Base-by-base conservation (phyloP, 169 alveolate species). In the Eimeria zaria region DNA sequence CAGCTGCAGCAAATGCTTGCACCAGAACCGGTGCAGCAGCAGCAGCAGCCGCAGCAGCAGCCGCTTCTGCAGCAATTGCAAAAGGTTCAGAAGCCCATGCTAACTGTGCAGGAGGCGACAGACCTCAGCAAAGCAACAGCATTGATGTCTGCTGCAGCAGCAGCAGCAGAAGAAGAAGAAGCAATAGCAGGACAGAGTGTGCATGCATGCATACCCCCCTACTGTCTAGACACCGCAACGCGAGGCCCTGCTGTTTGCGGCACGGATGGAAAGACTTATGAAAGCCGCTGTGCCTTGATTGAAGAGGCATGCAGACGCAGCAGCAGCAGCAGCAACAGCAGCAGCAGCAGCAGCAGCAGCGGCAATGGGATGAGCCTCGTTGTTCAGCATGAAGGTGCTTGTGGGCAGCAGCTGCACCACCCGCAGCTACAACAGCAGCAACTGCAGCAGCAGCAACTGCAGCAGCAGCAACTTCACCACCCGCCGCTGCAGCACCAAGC, bases 1-100 rank as follows among this genome's bases (percentile, higher is more conserved):
- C 91, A 84, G 91, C 91, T 84, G 91, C 91, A 84, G 91, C 91
- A 84, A 78, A 84, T 84, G 91, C 76, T 84, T 64, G 91, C 78
- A 5, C 91, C 91, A 0, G 91, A 84, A 18, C 91, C 55, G 78
- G 74, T 6, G 91, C 76, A 53, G 91, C 91, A 84, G 74, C 91
- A 39, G 74, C 91, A 55, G 91, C 91, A 58, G 91, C 91, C 7
- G 91, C 91, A 51, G 74, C 64, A 41, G 89, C 89, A 80, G 89
- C 69, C 69, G 69, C 44, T 48, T 24, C 89, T 51, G 89, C 89
- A 80, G 89, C 89, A 80, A 51, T 51, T 80, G 89, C 64, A n/a
- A 67, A 64, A 46, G 67, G 76, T 30, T 51, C 73, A 58, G 91
- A 76, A 55, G 60, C 91, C 74, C 24, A 24, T 36, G 36, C 78